Conservation (phyloP, 169 alveolate genomes). For the Plasmodium chabaudi region DNA sequence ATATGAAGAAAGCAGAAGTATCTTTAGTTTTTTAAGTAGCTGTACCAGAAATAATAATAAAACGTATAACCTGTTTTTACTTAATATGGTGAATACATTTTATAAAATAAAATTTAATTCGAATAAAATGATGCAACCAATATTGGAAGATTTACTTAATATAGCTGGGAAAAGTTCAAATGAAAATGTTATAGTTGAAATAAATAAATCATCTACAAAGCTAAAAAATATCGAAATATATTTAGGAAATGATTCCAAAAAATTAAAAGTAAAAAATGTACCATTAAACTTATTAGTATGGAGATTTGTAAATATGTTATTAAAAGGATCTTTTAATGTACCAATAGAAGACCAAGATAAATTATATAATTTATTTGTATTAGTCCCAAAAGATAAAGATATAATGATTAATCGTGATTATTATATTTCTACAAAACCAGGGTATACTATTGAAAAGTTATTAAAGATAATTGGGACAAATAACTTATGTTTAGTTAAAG, state of each 20-base stretch:
- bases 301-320: constrained; percentile 59
- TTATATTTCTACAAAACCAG: constrained; percentile 34
- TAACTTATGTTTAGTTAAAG: constrained; percentile 41
- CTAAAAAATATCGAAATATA: constrained; percentile 31
- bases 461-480: constrained; percentile 20
- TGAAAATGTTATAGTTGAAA: constrained; percentile 19
- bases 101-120: constrained; percentile 55
- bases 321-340: constrained; percentile 67
- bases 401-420: constrained; percentile 13
- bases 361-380: constrained; percentile 49
- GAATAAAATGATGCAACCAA: constrained; percentile 20
- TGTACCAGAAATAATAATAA: constrained; percentile 5
- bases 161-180: constrained; percentile 29
- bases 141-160: constrained; percentile 11
- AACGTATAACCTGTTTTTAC: constrained; percentile 21
- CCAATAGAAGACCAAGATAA: constrained; percentile 51
- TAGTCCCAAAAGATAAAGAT: constrained; percentile 45
- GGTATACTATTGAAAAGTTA: constrained; percentile 59
- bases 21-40: too few relatives aligned
- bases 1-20: too few relatives aligned
- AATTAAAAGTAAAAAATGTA: constrained; percentile 54
- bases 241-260: constrained; percentile 20
- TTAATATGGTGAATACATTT: constrained; percentile 68
- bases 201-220: constrained; percentile 45
- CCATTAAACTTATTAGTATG: constrained; percentile 46